phyloP scores from a whole-genome alignment of 805 yeast species.

The Candida ovalis region DNA sequence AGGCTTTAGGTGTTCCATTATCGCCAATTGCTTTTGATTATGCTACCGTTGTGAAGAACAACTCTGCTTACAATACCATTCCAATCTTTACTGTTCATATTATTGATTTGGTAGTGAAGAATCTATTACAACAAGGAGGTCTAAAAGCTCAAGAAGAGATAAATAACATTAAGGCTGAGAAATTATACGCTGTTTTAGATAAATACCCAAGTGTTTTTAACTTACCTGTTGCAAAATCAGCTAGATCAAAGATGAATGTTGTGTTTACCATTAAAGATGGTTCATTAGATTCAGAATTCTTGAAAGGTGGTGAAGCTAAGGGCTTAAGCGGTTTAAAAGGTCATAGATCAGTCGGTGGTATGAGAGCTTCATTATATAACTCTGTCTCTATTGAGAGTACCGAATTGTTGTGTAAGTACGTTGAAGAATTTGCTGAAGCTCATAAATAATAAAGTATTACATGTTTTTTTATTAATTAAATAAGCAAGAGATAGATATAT shows the following conservation, averaged over 20 bases:
- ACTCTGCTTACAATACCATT: conserved; percentile 93
- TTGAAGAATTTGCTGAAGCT: conserved; percentile 55
- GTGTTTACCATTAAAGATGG: conserved; percentile 74
- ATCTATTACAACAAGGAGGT: conserved; percentile 69
- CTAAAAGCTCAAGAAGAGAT: conserved; percentile 52
- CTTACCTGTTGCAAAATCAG: conserved; percentile 58
- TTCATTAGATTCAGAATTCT: conserved; percentile 59
- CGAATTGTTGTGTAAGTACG: conserved; percentile 50
- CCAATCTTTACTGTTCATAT: conserved; percentile 91
- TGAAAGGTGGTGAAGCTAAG: conserved; percentile 57
- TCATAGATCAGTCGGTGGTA: conserved; percentile 96
- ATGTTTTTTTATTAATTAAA: background rate
- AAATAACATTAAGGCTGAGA: conserved; percentile 58
- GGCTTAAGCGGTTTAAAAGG: conserved; percentile 83
- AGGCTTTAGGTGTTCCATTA: conserved; percentile 61
- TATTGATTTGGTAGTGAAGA: conserved; percentile 69
- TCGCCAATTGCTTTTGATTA: conserved; percentile 87
- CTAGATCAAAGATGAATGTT: conserved; percentile 87
- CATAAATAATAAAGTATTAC: conserved; percentile 12
- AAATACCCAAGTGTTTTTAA: conserved; percentile 59
- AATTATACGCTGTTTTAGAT: conserved; percentile 65
- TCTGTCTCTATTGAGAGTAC: conserved; percentile 70
- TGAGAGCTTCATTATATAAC: conserved; percentile 89
- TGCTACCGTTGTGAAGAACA: conserved; percentile 80
- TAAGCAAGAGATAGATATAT: background rate